phyloP scores from a whole-genome alignment of 768 basidiomycete species.

The Xerocomellus chrysenteron region DNA sequence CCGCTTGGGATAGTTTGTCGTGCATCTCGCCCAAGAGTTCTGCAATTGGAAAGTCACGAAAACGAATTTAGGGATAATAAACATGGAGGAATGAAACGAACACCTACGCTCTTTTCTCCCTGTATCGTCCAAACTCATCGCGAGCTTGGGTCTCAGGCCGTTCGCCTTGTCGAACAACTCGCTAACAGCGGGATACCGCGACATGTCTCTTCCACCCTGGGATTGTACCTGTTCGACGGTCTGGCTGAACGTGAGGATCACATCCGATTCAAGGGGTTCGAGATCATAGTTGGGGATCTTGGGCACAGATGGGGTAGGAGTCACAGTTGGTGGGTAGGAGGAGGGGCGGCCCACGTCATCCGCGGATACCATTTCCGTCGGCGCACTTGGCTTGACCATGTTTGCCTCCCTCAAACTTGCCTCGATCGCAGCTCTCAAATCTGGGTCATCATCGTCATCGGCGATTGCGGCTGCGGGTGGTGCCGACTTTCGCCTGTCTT shows the following conservation, averaged over 20 bases:
- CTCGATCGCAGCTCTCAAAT: slow-evolving; percentile 91
- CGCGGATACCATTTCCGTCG: slow-evolving; percentile 56
- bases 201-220: slow-evolving; percentile 74
- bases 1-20: slow-evolving; percentile 87
- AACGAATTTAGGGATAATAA: background rate
- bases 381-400: slow-evolving; percentile 78
- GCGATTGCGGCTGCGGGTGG: slow-evolving; percentile 25
- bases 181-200: slow-evolving; percentile 79
- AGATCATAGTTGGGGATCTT: slow-evolving; percentile 79
- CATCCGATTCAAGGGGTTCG: slow-evolving; percentile 76
- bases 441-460: slow-evolving; percentile 87
- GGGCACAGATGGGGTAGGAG: slow-evolving; percentile 40
- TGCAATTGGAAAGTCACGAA: slow-evolving; percentile 26
- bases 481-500: slow-evolving; percentile 12
- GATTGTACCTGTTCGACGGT: slow-evolving; percentile 82
- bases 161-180: slow-evolving; percentile 85
- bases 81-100: slow-evolving; percentile 7
- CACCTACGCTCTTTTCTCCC: slow-evolving; percentile 79
- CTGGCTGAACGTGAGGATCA: slow-evolving; percentile 87
- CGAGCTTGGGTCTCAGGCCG: slow-evolving; percentile 75
- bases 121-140: slow-evolving; percentile 80
- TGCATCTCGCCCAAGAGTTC: slow-evolving; percentile 94
- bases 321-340: slow-evolving; percentile 43
- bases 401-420: slow-evolving; percentile 87
- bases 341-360: slow-evolving; percentile 50